Evolutionary conservation across 2,329 filamentous ascomycete genomes (phyloP), one percentile per base, ranked within the genome.

Genomic region (Fusarium sambucinum): DNA sequence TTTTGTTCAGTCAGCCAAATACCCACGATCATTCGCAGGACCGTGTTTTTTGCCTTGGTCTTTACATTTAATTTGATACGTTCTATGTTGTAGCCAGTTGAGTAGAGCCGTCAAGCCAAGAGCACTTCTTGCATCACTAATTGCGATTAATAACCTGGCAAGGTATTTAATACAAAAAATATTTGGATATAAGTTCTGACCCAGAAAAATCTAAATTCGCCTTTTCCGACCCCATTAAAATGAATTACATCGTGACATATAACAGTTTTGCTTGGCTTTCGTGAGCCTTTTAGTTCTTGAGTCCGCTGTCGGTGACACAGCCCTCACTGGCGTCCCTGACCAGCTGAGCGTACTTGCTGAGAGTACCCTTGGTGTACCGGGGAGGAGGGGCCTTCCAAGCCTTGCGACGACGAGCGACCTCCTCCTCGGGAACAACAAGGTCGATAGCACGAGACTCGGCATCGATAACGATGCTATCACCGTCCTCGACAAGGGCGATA

Each of bases 391-490:
- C 83, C 75, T 84, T 85, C 90, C 90, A 93, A 57, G 82, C 82
- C 71, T 84, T 81, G 69, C 83, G 81, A 59, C 90, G 83, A 74
- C 79, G 79, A 13, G 79, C 83, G 74, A 92, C 81, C 78, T 93
- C 91, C 57, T 86, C 85, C 23, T 91, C 86, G 16, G 87, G 82
- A 10, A 94, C 85, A 38, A 91, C 82, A 6, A 93, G 82, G 86
- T 93, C 78, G 50, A 89, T 85, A 85, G 87, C 85, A 44, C 87
- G 87, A 76, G 89, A 88, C 78, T 94, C 91, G 0, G 93, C 92
- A 74, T 97, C 92, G 63, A 97, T 96, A 48, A 89, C 88, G 70
- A 97, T 91, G 59, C 85, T 85, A 77, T 97, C 93, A 27, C 93
- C 93, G 71, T 97, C 90, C 72, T 86, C 79, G n/a, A 96, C 91